phyloP scores from a whole-genome alignment of 2,329 filamentous ascomycete species.

The Fusarium luffae region DNA sequence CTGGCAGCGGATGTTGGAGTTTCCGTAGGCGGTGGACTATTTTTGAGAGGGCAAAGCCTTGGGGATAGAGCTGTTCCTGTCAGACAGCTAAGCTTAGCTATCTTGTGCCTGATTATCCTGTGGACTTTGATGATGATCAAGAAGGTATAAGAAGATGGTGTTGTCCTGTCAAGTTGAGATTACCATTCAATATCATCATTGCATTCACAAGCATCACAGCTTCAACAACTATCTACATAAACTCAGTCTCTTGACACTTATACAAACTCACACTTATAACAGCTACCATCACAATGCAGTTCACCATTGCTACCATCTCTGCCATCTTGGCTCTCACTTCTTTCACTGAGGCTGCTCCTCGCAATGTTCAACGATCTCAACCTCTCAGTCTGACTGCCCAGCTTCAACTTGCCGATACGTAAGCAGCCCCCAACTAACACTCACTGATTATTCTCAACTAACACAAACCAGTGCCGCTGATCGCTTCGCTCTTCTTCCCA shows the following conservation, averaged over 20 bases:
- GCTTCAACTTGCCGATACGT: constrained; percentile 55
- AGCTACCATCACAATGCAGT: constrained; percentile 47
- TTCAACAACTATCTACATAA: background rate
- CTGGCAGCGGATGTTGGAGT: constrained; percentile 27
- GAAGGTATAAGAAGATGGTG: constrained; percentile 41
- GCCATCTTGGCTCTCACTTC: constrained; percentile 56
- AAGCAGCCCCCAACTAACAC: constrained; percentile 24
- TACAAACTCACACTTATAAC: background rate
- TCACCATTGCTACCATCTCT: constrained; percentile 48
- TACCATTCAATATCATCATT: constrained; percentile 36
- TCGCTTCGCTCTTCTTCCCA: constrained; percentile 56
- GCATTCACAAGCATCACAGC: constrained; percentile 8
- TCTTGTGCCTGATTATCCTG: constrained; percentile 15
- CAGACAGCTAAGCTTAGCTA: constrained; percentile 12
- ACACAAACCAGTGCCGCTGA: constrained; percentile 53
- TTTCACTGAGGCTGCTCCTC: constrained; percentile 45
- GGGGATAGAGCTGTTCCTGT: constrained; percentile 11
- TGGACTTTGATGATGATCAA: background rate
- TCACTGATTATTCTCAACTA: constrained; percentile 10
- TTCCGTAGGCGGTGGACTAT: constrained; percentile 26
- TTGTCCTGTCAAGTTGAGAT: constrained; percentile 26
- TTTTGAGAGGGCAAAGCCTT: constrained; percentile 27
- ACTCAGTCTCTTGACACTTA: background rate
- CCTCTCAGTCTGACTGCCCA: constrained; percentile 51
- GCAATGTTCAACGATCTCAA: constrained; percentile 26